Percentiles rank a stretch among this genome's conserved stretches.
These are phyloP conservation scores for Alternaria postmessia DNA, from an alignment of 2,329 filamentous ascomycete genomes.

Conservation along the genomic window DNA sequence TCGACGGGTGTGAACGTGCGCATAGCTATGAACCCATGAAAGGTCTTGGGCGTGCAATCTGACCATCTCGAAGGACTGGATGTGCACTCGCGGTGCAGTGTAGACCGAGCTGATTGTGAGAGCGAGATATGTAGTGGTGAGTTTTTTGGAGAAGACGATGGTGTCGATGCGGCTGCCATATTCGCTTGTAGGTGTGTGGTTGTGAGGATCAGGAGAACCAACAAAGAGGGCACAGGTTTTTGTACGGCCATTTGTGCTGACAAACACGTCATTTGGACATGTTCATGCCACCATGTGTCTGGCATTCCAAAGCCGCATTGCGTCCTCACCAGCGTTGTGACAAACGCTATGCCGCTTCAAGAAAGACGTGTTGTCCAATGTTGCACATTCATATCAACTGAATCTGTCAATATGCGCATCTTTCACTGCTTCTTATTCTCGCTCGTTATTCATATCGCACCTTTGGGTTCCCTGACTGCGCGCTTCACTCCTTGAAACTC, in stretches of 20 bases:
- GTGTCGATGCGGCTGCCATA: neutral
- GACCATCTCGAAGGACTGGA: neutral
- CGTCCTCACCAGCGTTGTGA: neutral
- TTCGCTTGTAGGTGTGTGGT: rapidly evolving
- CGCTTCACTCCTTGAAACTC: neutral
- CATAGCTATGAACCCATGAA: neutral
- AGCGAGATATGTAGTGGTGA: neutral
- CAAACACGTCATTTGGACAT: neutral
- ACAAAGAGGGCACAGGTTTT: rapidly evolving
- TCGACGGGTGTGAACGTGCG: neutral
- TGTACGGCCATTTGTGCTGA: too few relatives aligned
- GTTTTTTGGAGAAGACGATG: neutral
- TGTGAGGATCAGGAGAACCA: rapidly evolving
- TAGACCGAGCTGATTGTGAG: neutral
- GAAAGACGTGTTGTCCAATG: neutral
- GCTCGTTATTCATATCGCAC: rapidly evolving
- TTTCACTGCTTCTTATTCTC: neutral
- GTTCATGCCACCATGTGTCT: neutral
- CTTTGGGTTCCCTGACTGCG: neutral
- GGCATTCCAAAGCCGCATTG: neutral
- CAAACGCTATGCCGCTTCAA: neutral
- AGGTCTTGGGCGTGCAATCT: neutral
- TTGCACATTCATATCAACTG: too few relatives aligned
- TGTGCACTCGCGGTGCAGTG: neutral
- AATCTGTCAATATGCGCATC: too few relatives aligned